Evolutionary conservation across 2,329 filamentous ascomycete species (phyloP), one percentile per base, ranked within the genome.

Genomic region (Periconia sp.): DNA sequence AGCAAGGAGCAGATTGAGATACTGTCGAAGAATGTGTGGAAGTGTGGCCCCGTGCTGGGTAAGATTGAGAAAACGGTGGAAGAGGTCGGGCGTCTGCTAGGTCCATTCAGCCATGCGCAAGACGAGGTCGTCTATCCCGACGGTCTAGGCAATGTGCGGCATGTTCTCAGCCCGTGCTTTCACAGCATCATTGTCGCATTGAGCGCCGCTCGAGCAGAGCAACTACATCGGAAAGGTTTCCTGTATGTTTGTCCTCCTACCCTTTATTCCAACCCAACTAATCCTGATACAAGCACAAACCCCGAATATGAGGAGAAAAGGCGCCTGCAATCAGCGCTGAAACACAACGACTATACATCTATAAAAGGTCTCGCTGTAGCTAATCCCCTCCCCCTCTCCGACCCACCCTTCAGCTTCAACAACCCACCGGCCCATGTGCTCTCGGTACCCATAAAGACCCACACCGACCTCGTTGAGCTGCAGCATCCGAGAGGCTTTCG

Each of bases 401-500:
- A n/a, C n/a, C n/a, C n/a, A n/a, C n/a, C n/a, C n/a, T n/a, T n/a
- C n/a, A n/a, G n/a, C n/a, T n/a, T n/a, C n/a, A n/a, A n/a, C n/a
- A n/a, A n/a, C n/a, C n/a, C n/a, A n/a, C n/a, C n/a, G n/a, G n/a
- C n/a, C n/a, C n/a, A n/a, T n/a, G n/a, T n/a, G n/a, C n/a, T n/a
- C n/a, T n/a, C n/a, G n/a, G n/a, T n/a, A n/a, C n/a, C n/a, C n/a
- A n/a, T n/a, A n/a, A n/a, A n/a, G n/a, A n/a, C n/a, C n/a, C n/a
- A n/a, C n/a, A n/a, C n/a, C 12, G 44, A 39, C 19, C 31, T 46
- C 25, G 18, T 46, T 17, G 43, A 46, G n/a, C 43, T 47, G 10
- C 43, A 44, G 26, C 48, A 51, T 22, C 48, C 48, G 21, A 19
- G 19, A 4, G 40, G 48, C 9, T 45, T 47, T 29, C 40, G 48